Base-by-base conservation (phyloP, 2,329 filamentous ascomycete species). In the Ascochyta clinopodiicola region DNA sequence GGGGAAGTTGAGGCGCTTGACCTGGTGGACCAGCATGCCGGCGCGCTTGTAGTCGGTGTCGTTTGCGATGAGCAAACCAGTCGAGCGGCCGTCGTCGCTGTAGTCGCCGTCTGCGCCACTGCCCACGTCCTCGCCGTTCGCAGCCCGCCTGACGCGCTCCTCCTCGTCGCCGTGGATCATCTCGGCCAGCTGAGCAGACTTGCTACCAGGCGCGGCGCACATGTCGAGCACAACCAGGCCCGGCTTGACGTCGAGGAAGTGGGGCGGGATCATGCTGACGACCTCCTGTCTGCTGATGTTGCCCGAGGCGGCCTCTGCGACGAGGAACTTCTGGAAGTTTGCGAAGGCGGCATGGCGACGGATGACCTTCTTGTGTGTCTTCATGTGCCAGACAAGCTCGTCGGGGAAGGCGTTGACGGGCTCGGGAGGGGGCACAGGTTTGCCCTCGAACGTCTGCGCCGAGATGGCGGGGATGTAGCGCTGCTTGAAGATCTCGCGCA, bases 251-350 rank as follows among this genome's bases (percentile, higher is more conserved):
- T 98, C 93, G 82, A 99, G 90, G 67, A 98, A 82, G 66, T 98
- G 84, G 24, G 95, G 95, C 24, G 95, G 95, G 60, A 99, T 98
- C 95, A 99, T 99, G 80, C 92, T 96, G 70, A 99, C 95, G 39
- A 96, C 89, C 79, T 99, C 95, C 78, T 99, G 95, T 69, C 95
- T 87, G 77, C 91, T 96, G 70, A 99, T 98, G 76, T 98, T 99
- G 69, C 95, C 95, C 21, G 98, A 92, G 52, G 90, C 92, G 4
- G 95, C 97, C 82, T 99, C 95, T 47, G 94, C 96, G 44, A 99
- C 95, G 45, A 99, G 84, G 81, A 97, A 99, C 75, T 96, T 96
- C 76, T 99, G 95, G 79, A 99, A 98, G 25, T 91, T 89, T 44
- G 92, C 88, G 75, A 99, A 99, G 2, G 95, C 95, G 32, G 91